Evolutionary conservation across 2,329 filamentous ascomycete species (phyloP).

Genomic region (Fusarium sp.): DNA sequence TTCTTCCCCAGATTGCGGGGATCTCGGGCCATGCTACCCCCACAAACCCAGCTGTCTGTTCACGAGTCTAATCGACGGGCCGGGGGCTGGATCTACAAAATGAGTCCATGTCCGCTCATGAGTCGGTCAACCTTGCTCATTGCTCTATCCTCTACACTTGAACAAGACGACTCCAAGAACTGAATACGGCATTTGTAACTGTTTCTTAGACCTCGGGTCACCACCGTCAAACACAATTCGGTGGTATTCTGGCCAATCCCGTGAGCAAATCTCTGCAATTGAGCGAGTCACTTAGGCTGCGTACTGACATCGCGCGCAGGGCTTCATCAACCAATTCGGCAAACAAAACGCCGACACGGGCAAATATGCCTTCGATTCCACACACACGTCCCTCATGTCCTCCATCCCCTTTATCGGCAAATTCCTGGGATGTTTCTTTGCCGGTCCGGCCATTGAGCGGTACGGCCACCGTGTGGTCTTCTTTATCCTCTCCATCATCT

Average conservation of each 20-base stretch:
- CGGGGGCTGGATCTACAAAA: constrained; percentile 3
- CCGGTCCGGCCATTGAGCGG: constrained; percentile 18
- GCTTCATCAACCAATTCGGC: constrained; percentile 5
- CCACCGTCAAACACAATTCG: neutral
- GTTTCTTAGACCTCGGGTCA: neutral
- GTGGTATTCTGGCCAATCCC: constrained; percentile 20
- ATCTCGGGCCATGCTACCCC: constrained; percentile 5
- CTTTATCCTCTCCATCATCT: constrained; percentile 11
- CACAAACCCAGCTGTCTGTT: neutral
- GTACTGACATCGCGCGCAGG: too few species aligned
- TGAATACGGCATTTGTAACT: too few species aligned
- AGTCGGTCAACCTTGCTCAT: too few species aligned
- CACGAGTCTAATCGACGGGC: constrained; percentile 1
- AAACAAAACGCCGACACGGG: neutral
- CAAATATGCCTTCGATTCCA: neutral
- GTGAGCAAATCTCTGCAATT: neutral
- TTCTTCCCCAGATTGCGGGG: constrained; percentile 3
- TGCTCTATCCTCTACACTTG: neutral
- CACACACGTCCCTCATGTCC: constrained; percentile 5
- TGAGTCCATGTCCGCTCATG: neutral
- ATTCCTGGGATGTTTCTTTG: constrained; percentile 19
- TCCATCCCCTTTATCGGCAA: constrained; percentile 20
- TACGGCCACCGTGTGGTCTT: constrained; percentile 19
- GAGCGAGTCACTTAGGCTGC: too few species aligned
- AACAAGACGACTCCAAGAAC: neutral